Evolutionary conservation across 768 basidiomycete genomes (phyloP), one percentile per base, ranked within the genome.

Genomic region (Tylopilus intermedius): DNA sequence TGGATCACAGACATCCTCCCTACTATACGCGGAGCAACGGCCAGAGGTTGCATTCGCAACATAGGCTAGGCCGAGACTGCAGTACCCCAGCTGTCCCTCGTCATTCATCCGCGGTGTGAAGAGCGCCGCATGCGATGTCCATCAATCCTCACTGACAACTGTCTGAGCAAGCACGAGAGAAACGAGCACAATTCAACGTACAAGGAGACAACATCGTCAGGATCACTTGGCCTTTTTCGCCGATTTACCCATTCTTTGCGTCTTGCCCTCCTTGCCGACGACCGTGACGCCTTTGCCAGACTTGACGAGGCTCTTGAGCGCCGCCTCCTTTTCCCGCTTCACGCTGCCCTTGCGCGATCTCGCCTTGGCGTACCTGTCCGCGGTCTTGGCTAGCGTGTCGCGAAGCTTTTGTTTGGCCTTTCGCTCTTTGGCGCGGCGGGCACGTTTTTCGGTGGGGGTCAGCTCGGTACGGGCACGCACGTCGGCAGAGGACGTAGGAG

Each of bases 261-360:
- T 70, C 45, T 67, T 66, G 24, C 67, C 71, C 58, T 71, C 72
- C 69, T 93, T 94, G 22, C 92, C 93, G 39, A 94, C 79, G 15
- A 94, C 84, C 0, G 91, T 94, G 38, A 94, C 87, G 0, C 93
- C 91, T 64, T 82, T 88, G 1, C 91, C 90, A 29, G 76, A 80
- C 65, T 90, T 94, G 27, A 96, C 84, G 8, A 96, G 78, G 57
- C 79, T 86, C 68, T 86, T 83, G 54, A 94, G 72, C 13, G 90
- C 91, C 11, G 78, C 81, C 55, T 91, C 83, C 71, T 97, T 96
- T 72, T 94, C 86, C 62, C 82, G 84, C 70, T 86, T 90, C 24
- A 83, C 76, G 24, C 26, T 73, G 53, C 26, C 71, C 59, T 76
- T 80, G 50, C 67, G 64, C 3, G 56, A 41, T 58, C 78, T 84